phyloP scores from a whole-genome alignment of 768 basidiomycete species.

The Leccinum olivaceopallidum region DNA sequence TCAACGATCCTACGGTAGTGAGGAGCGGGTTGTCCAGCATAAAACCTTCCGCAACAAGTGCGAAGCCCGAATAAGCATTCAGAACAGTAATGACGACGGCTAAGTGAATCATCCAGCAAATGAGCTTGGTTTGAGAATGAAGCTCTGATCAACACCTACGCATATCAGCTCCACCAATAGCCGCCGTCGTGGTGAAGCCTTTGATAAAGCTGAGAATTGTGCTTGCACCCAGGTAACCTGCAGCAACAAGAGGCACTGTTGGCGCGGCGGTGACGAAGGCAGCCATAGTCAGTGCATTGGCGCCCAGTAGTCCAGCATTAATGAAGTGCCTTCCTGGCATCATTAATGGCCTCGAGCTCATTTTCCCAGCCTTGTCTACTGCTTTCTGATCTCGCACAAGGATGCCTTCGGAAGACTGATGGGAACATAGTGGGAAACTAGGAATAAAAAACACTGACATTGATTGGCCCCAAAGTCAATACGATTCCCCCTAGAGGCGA shows the following conservation, averaged over 20 bases:
- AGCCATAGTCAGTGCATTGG: constrained; percentile 72
- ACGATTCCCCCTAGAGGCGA: no score
- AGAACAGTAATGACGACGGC: constrained; percentile 90
- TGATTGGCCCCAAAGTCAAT: no score
- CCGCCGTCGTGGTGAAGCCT: constrained; percentile 84
- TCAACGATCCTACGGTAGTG: constrained; percentile 82
- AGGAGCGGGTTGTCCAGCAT: constrained; percentile 88
- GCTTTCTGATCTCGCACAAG: no score
- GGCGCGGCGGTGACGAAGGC: constrained; percentile 75
- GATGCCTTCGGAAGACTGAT: no score
- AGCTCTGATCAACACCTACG: constrained; percentile 48
- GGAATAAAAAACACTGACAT: no score
- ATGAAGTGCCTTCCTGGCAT: constrained; percentile 79
- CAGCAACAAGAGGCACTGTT: constrained; percentile 70
- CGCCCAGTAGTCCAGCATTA: constrained; percentile 69
- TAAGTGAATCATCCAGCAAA: constrained; percentile 29
- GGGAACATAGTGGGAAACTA: no score
- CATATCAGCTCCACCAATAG: constrained; percentile 95
- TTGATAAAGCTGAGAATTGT: constrained; percentile 79
- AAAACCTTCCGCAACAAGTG: constrained; percentile 89
- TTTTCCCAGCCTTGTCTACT: constrained; percentile 54
- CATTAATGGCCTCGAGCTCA: constrained; percentile 70
- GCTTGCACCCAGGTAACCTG: constrained; percentile 74
- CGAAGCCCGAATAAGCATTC: constrained; percentile 90
- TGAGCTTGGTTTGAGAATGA: constrained; percentile 1